phyloP scores from a whole-genome alignment of 73 alveolate species.

The Paramecium sexaurelia region DNA sequence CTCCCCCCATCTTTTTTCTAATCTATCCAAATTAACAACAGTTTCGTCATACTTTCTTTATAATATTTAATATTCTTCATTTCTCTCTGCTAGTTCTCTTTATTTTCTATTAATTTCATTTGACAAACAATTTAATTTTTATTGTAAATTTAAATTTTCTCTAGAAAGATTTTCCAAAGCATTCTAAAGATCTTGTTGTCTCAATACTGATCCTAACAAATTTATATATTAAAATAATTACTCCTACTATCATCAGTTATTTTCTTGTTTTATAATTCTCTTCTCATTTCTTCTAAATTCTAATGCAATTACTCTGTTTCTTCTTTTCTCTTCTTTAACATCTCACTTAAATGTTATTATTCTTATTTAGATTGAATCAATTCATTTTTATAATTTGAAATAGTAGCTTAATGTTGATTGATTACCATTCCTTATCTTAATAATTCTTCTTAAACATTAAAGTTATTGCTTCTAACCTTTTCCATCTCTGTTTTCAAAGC shows the following conservation, averaged over 20 bases:
- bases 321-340: slow-evolving; percentile 46
- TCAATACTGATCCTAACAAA: slow-evolving; percentile 5
- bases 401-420: neutral
- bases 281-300: slow-evolving; percentile 38
- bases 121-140: neutral
- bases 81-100: slow-evolving; percentile 16
- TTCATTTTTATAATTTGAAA: neutral
- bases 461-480: slow-evolving; percentile 43
- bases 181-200: slow-evolving; percentile 40
- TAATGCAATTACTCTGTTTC: slow-evolving; percentile 42
- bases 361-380: slow-evolving; percentile 34
- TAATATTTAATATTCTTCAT: slow-evolving; percentile 29
- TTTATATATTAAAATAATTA: neutral
- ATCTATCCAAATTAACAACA: neutral
- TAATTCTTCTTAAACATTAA: slow-evolving; percentile 41
- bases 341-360: slow-evolving; percentile 22
- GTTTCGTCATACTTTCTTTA: slow-evolving; percentile 50
- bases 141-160: slow-evolving; percentile 8
- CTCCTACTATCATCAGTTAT: slow-evolving; percentile 38
- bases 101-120: slow-evolving; percentile 37
- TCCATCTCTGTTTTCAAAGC: neutral
- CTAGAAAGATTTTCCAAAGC: neutral
- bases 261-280: neutral
- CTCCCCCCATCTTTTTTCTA: slow-evolving; percentile 57
- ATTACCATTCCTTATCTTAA: slow-evolving; percentile 43